Base-by-base conservation (phyloP, 495 filamentous ascomycete genomes). In the Penicillium turbatum region DNA sequence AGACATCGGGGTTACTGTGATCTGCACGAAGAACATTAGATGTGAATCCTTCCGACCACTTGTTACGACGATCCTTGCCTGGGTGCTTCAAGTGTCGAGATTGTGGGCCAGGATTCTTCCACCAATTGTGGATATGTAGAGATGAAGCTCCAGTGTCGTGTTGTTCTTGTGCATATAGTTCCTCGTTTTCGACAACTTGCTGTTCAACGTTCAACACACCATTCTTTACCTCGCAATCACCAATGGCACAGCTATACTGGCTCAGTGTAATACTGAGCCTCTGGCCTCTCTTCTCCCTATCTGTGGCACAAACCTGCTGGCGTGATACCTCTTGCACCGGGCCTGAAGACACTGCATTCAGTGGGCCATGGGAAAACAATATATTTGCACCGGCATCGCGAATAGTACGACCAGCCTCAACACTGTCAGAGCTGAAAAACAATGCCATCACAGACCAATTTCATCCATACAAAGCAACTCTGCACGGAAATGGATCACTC, bases 341-440 rank as follows among this genome's bases (percentile, higher is more conserved):
- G 0, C 76, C 82, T 24, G 54, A 63, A 12, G 54, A 72, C 11
- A 51, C 72, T 24, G 74, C 79, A n/a, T 87, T 86, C 53, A 73
- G 76, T 0, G 83, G 83, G 3, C 63, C 68, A 36, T 86, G 84
- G 82, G 79, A 86, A 31, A 65, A 71, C 3, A 80, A 86, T 60
- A 86, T 81, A 41, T 85, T 75, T 54, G 76, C 82, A 7, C 82
- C 83, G 15, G 38, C 72, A 3, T 77, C 81, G 5, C 72, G 82
- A 53, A 80, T 66, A 37, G 74, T 85, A 4, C 62, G 67, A 30
- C 82, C 82, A 3, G 69, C 64, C 24, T 66, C 67, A 11, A 72
- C 79, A 16, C 68, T 81, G 16, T 69, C 72, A 2, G 54, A 75
- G 0, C 53, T 62, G 24, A 71, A 65, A 26, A 65, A 66, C 3